Evolutionary conservation across 2,329 filamentous ascomycete species (phyloP).

Genomic region (Penicillium sp.): DNA sequence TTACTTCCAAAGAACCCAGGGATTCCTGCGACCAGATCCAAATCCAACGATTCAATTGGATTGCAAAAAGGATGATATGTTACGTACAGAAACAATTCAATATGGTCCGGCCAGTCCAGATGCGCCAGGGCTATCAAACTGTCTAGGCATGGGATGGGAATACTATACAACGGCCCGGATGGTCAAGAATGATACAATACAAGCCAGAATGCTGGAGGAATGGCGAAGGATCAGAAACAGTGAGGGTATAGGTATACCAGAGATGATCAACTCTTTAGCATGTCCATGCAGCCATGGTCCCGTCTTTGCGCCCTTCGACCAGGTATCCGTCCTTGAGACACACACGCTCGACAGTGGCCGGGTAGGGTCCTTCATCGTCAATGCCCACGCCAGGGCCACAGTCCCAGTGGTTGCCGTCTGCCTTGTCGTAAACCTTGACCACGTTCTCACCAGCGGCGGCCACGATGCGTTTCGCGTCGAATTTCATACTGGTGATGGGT

Average conservation of each 20-base stretch:
- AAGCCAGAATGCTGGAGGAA: constrained; percentile 5
- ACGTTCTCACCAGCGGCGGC: constrained; percentile 86
- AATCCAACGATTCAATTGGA: constrained; percentile 5
- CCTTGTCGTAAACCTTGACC: constrained; percentile 97
- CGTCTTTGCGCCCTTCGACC: constrained; percentile 81
- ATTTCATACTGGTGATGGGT: constrained; percentile 93
- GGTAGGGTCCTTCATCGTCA: constrained; percentile 59
- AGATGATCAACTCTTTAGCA: constrained; percentile 45
- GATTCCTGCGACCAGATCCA: not conserved
- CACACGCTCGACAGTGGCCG: constrained; percentile 73
- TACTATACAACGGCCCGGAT: constrained; percentile 22
- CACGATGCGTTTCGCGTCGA: constrained; percentile 83
- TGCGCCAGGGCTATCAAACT: constrained; percentile 10
- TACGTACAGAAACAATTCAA: constrained; percentile 10
- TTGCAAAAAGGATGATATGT: not conserved
- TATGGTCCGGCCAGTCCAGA: constrained; percentile 10
- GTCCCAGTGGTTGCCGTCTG: constrained; percentile 92
- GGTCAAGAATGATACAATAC: constrained; percentile 7
- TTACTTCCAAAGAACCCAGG: too few relatives aligned
- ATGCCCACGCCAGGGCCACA: constrained; percentile 72
- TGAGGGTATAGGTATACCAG: not conserved
- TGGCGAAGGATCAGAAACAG: constrained; percentile 1
- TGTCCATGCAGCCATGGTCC: constrained; percentile 85
- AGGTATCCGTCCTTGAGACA: constrained; percentile 91
- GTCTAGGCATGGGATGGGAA: constrained; percentile 15